A percentile compares a stretch with the other conserved stretches of the same genome.
phyloP scores from a whole-genome alignment of 2,329 filamentous ascomycete genomes.

The Trichophyton schoenleinii region DNA sequence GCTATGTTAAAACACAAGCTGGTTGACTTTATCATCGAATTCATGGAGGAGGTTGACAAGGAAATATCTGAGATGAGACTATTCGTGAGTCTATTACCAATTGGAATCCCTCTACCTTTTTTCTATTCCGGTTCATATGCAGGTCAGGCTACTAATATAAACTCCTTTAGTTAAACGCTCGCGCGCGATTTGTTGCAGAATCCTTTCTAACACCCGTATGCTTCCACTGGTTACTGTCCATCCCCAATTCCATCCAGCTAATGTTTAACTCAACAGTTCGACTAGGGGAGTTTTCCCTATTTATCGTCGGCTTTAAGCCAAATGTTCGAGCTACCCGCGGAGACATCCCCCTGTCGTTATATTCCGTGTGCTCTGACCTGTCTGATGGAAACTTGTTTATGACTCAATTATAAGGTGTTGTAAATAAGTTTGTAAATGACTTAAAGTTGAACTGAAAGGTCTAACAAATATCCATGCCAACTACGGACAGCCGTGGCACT shows the following conservation, averaged over 20 bases:
- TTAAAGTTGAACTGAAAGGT: not conserved
- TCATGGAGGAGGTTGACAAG: constrained; percentile 99
- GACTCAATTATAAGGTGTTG: not conserved
- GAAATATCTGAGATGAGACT: constrained; percentile 99
- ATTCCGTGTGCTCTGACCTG: not conserved
- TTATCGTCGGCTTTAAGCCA: not conserved
- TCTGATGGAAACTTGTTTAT: not conserved
- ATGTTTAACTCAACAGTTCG: constrained; percentile 18
- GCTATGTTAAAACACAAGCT: constrained; percentile 98
- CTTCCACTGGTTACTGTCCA: constrained; percentile 8
- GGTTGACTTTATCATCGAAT: constrained; percentile 97
- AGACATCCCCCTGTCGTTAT: not conserved
- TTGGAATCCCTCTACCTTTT: not conserved
- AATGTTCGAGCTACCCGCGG: not conserved
- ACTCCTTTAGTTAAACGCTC: constrained; percentile 64
- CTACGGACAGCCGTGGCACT: not conserved
- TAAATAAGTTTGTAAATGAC: not conserved
- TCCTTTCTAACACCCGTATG: constrained; percentile 89
- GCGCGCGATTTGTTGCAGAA: constrained; percentile 94
- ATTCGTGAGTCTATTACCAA: constrained; percentile 55
- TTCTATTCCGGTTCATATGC: not conserved
- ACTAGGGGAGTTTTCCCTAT: constrained; percentile 14
- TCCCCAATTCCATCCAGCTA: not conserved
- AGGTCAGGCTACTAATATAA: constrained; percentile 20
- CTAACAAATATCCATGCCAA: not conserved